A percentile compares a stretch with the other conserved stretches of the same genome.
Conservation (phyloP, 345 rosid species). For the Carallia pectinifolia region DNA sequence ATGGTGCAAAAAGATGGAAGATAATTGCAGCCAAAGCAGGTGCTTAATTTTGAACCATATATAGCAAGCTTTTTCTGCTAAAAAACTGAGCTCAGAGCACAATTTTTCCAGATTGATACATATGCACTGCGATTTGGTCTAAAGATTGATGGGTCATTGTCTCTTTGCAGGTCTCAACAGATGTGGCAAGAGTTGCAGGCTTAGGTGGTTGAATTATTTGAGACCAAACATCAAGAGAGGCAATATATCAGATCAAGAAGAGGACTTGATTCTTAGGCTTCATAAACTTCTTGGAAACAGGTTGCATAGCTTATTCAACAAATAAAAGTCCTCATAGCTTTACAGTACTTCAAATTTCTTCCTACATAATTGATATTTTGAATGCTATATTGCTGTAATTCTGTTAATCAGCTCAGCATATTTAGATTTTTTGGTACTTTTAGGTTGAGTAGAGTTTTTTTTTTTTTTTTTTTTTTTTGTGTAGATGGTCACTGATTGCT, state of each 20-base stretch:
- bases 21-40: conserved; percentile 58
- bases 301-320: conserved; percentile 9
- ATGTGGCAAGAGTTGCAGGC: conserved; percentile 72
- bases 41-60: not conserved
- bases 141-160: not conserved
- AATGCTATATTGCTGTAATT: too few relatives aligned
- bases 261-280: conserved; percentile 69
- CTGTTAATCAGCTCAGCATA: not conserved
- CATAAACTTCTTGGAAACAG: conserved; percentile 75
- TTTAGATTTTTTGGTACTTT: not conserved
- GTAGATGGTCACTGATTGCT: conserved; percentile 73
- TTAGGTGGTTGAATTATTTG: conserved; percentile 72
- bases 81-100: not conserved
- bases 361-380: too few relatives aligned
- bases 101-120: not conserved
- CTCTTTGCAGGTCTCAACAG: conserved; percentile 48
- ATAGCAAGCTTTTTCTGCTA: not conserved
- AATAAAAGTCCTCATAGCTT: too few relatives aligned
- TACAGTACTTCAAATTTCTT: too few relatives aligned
- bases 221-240: conserved; percentile 82
- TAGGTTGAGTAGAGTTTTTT: not conserved
- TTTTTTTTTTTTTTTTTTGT: not conserved
- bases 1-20: conserved; percentile 66
- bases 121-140: not conserved
- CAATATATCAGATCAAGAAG: conserved; percentile 69